Percentiles rank a stretch among this genome's conserved stretches.
Evolutionary conservation across 768 basidiomycete genomes (phyloP).

Genomic region (Tylopilus rubrobrunneus): DNA sequence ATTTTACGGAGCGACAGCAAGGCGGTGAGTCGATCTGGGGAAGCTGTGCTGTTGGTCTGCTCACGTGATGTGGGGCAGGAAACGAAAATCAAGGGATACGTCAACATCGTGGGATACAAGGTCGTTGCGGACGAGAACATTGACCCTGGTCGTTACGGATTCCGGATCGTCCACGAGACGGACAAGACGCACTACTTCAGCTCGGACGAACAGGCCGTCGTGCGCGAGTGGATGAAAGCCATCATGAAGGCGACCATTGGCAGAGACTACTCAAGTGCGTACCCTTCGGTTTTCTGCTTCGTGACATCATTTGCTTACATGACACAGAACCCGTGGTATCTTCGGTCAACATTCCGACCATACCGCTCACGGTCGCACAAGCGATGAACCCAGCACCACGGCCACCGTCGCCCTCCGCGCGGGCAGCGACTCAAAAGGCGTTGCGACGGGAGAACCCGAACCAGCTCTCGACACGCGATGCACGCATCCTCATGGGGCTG

Average conservation of each 20-base stretch:
- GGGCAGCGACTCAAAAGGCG: slow-evolving; percentile 85
- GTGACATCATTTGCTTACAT: slow-evolving; percentile 1
- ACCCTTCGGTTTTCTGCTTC: neutral
- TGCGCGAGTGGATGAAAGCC: slow-evolving; percentile 99
- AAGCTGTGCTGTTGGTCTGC: neutral
- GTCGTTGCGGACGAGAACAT: slow-evolving; percentile 90
- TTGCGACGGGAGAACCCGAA: slow-evolving; percentile 81
- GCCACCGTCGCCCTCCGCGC: slow-evolving; percentile 86
- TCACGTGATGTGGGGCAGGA: slow-evolving; percentile 48
- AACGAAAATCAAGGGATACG: slow-evolving; percentile 93
- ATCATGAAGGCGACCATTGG: slow-evolving; percentile 98
- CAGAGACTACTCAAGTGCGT: slow-evolving; percentile 85
- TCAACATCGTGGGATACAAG: slow-evolving; percentile 88
- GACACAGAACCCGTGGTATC: slow-evolving; percentile 84
- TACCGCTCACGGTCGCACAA: slow-evolving; percentile 91
- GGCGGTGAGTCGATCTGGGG: slow-evolving; percentile 21
- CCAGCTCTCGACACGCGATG: slow-evolving; percentile 76
- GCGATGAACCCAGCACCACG: slow-evolving; percentile 95
- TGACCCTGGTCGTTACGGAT: slow-evolving; percentile 91
- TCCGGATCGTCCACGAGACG: slow-evolving; percentile 86
- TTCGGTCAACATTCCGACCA: slow-evolving; percentile 95
- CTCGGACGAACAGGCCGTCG: slow-evolving; percentile 76
- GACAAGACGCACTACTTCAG: slow-evolving; percentile 91
- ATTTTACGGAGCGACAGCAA: slow-evolving; percentile 74
- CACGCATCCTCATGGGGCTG: slow-evolving; percentile 70